Percentiles rank a stretch among this genome's conserved stretches.
Conservation (phyloP, 176 grass and related monocot species). For the Lolium multiflorum region DNA sequence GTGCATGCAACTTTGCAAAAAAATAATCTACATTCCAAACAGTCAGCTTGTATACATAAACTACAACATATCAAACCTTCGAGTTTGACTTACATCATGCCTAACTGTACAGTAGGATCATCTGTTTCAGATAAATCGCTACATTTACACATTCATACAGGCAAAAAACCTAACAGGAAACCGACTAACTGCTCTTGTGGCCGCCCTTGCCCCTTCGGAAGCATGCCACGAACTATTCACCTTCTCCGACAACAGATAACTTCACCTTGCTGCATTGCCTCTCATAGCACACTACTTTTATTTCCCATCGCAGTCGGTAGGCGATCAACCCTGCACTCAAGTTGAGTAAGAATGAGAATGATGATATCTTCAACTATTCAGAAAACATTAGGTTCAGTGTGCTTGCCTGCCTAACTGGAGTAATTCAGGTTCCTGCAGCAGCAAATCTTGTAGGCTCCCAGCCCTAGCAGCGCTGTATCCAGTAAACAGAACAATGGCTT, state of each 20-base stretch:
- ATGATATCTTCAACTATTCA: not conserved
- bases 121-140: not conserved
- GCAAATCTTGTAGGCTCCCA: slow-evolving; percentile 73
- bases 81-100: not conserved
- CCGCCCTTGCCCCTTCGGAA: not conserved
- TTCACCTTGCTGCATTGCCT: not conserved
- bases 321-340: slow-evolving; percentile 62
- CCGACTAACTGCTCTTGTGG: not conserved
- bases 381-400: slow-evolving; percentile 19
- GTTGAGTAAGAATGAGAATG: slow-evolving; percentile 41
- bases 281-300: not conserved
- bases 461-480: slow-evolving; percentile 47
- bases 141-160: slow-evolving; percentile 37
- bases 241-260: not conserved
- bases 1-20: slow-evolving; percentile 11
- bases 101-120: not conserved
- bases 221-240: not conserved
- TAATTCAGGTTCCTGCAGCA: slow-evolving; percentile 82
- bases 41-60: not conserved
- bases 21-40: not conserved
- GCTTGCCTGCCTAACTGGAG: slow-evolving; percentile 69
- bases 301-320: slow-evolving; percentile 31
- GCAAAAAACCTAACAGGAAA: slow-evolving; percentile 8
- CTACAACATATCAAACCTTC: not conserved
- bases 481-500: slow-evolving; percentile 32